Base-by-base conservation (phyloP, 305 asterid genomes). In the Stenogyne calaminthoides region DNA sequence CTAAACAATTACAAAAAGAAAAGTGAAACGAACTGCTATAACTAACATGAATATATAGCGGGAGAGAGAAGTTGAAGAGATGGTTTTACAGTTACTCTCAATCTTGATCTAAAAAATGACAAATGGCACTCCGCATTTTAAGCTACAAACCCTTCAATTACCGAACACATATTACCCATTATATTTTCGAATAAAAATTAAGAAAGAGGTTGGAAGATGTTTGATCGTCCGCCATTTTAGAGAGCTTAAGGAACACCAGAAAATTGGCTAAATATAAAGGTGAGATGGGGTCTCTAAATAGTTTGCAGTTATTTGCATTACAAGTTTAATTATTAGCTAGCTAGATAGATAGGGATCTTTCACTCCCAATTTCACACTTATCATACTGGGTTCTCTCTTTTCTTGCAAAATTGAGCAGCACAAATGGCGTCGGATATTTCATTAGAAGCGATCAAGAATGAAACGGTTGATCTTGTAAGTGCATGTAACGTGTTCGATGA, bases 401-500 rank as follows among this genome's bases (percentile, higher is more conserved):
- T 74, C 77, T 44, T 44, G 52, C 32, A 42, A 57, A 4, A 9
- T 32, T 51, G 34, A 27, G 58, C 18, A 37, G 11, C 18, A 39
- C 64, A 27, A 55, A 82, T 76, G 85, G 82, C 85, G 40, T 76
- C 88, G 0, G 83, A 74, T 39, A 62, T 83, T 27, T 74, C 83
- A 18, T 64, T 87, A 27, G 92, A 87, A 60, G 84, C 82, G 77
- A 80, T 87, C 51, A 81, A 80, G 60, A 87, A 82, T 66, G 82
- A 84, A 74, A 78, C 82, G 1, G 76, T 87, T 52, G 89, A 87
- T 64, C 86, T 87, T 27, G 91, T 87, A 77, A 75, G 91, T 52
- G 18, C 42, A 5, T 1, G 4, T 32, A 32, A 14, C 7, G 3
- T 46, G 15, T 66, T 49, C 1, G 46, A 18, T 44, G 9, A 9